Evolutionary conservation across 2,329 filamentous ascomycete species (phyloP).

Genomic region (Dichotomopilus funicola): DNA sequence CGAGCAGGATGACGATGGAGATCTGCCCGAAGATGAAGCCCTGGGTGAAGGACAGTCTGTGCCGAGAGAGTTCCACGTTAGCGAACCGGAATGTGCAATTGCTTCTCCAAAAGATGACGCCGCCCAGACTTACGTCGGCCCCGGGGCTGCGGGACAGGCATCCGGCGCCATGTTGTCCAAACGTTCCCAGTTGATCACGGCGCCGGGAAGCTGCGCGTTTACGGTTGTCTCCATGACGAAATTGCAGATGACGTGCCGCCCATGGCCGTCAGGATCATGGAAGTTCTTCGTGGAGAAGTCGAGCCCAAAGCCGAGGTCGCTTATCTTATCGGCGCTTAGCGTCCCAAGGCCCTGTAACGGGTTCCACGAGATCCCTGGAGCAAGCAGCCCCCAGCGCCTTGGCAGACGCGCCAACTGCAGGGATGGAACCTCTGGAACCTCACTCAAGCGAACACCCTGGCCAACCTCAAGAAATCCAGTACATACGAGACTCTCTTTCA

Average conservation of each 20-base stretch:
- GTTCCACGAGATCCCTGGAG: constrained; percentile 8
- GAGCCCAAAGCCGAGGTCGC: background rate
- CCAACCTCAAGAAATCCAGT: too few species aligned
- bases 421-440: background rate
- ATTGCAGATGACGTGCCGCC: background rate
- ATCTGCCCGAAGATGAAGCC: constrained; percentile 90
- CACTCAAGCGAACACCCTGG: too few species aligned
- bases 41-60: constrained; percentile 82
- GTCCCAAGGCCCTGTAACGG: background rate
- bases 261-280: background rate
- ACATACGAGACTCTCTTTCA: background rate
- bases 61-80: background rate
- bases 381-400: background rate
- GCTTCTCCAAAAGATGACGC: background rate
- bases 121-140: constrained; percentile 40
- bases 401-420: background rate
- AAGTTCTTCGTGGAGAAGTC: background rate
- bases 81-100: background rate
- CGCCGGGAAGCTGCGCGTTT: background rate
- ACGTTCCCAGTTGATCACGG: background rate
- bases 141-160: constrained; percentile 36
- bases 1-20: constrained; percentile 82
- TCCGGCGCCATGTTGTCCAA: constrained; percentile 33
- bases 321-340: constrained; percentile 19
- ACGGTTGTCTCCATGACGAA: background rate